Base-by-base conservation (phyloP, 352 stramenopile genomes). In the Phytophthora pisi region DNA sequence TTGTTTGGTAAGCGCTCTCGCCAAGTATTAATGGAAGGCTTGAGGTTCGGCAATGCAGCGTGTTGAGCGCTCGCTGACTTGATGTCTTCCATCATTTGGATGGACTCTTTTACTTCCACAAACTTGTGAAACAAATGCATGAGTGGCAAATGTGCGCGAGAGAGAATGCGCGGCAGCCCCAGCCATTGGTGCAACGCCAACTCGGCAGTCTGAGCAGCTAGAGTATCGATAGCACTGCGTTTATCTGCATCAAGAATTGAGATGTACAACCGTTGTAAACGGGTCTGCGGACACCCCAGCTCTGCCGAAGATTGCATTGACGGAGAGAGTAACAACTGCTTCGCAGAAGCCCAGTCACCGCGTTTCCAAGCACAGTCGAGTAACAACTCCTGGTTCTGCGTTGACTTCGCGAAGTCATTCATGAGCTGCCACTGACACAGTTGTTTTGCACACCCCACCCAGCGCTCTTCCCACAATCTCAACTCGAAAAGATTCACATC, bases 281-380 rank as follows among this genome's bases (percentile, higher is more conserved):
- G 75, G 11, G 88, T 92, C 20, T 93, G 85, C 7, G 89, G 84
- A 51, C 83, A 96, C 20, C 83, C 84, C 20, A 90, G 57, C 55
- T 92, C 84, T 3, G 82, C 68, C 1, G 77, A 87, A 0, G 82
- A 86, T 56, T 87, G 80, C 77, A 86, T 88, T 4, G 77, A 86
- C 26, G 80, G 80, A 15, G 82, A 82, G 18, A 80, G 47, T 26
- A 97, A 53, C 45, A 97, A 51, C 56, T 93, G 82, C 54, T 97
- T 96, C 15, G 91, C 83, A 30, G 82, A 81, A 43, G 83, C 80
- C 93, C 93, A 98, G 54, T 98, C 92, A 24, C 86, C 88, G 16
- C 89, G 86, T 77, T 98, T 98, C 90, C 89, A 97, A 16, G 90
- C 90, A 47, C 91, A 97, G 62, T 98, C 93, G n/a, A 98, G 67